Evolutionary conservation across 2,329 filamentous ascomycete genomes (phyloP).

Genomic region (Simplicillium aogashimaense): DNA sequence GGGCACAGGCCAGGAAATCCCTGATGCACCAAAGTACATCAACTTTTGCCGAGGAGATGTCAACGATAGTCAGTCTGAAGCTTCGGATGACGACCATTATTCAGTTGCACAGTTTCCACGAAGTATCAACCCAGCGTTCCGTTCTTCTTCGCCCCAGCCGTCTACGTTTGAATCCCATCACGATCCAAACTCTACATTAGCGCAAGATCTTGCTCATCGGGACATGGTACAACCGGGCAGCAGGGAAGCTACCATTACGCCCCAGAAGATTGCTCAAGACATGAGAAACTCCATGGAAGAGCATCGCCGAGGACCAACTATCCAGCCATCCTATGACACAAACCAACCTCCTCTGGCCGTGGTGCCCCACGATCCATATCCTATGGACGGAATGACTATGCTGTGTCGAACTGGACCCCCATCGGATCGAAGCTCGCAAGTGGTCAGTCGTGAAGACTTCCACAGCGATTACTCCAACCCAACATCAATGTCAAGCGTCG

Average conservation of each 20-base stretch:
- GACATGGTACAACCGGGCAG: conserved; percentile 33
- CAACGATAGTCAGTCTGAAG: conserved; percentile 70
- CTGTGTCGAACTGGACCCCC: conserved; percentile 69
- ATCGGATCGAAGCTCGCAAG: conserved; percentile 41
- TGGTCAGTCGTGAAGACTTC: conserved; percentile 73
- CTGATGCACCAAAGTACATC: conserved; percentile 94
- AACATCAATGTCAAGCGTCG: conserved; percentile 80
- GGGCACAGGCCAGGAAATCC: conserved; percentile 94
- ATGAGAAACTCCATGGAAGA: conserved; percentile 14
- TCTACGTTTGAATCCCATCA: conserved; percentile 89
- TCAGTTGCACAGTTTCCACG: conserved; percentile 93
- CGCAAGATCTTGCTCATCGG: conserved; percentile 56
- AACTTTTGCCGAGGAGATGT: conserved; percentile 92
- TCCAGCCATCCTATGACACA: conserved; percentile 25
- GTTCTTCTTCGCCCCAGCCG: conserved; percentile 91
- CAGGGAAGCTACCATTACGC: conserved; percentile 40
- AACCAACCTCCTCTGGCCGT: conserved; percentile 34
- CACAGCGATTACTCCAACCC: conserved; percentile 86
- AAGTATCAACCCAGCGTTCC: conserved; percentile 89
- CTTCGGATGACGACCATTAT: conserved; percentile 79
- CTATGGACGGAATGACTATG: conserved; percentile 94
- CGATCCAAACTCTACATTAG: conserved; percentile 67
- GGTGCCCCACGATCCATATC: conserved; percentile 87
- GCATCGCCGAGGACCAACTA: conserved; percentile 11
- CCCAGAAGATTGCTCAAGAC: conserved; percentile 33